Evolutionary conservation across 352 stramenopile species (phyloP).

Genomic region (Globisporangium nagaii): DNA sequence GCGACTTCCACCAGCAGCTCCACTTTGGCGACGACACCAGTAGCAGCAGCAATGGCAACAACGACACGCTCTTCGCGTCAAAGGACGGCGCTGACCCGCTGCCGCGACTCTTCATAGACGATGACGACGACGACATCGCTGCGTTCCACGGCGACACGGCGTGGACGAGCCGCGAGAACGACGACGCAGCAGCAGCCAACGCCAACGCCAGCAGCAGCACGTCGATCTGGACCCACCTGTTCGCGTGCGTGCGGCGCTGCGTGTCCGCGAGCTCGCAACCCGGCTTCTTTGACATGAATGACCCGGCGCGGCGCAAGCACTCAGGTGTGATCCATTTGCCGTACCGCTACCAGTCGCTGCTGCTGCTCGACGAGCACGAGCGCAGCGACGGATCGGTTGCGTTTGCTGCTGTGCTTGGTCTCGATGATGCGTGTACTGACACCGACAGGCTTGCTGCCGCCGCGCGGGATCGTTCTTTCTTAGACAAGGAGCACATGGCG

Average conservation of each 20-base stretch:
- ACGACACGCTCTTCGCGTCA: not conserved
- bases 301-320: conserved; percentile 26
- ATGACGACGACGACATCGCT: not conserved
- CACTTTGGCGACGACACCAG: conserved; percentile 3
- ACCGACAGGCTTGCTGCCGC: conserved; percentile 16
- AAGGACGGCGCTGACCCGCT: not conserved
- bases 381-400: not conserved
- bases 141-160: not conserved
- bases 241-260: conserved; percentile 11
- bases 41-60: not conserved
- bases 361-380: conserved; percentile 3
- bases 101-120: not conserved
- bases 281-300: conserved; percentile 25
- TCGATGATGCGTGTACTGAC: conserved; percentile 5
- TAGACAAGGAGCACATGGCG: conserved; percentile 47
- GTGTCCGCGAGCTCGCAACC: conserved; percentile 13
- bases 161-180: not conserved
- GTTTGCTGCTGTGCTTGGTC: conserved; percentile 15
- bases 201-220: not conserved
- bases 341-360: conserved; percentile 12
- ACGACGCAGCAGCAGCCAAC: not conserved
- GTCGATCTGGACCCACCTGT: conserved; percentile 9
- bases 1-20: not conserved
- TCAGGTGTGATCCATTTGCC: conserved; percentile 18
- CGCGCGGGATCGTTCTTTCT: conserved; percentile 16